Evolutionary conservation across 768 basidiomycete species (phyloP).

Genomic region (Cyclocybe aegerita): DNA sequence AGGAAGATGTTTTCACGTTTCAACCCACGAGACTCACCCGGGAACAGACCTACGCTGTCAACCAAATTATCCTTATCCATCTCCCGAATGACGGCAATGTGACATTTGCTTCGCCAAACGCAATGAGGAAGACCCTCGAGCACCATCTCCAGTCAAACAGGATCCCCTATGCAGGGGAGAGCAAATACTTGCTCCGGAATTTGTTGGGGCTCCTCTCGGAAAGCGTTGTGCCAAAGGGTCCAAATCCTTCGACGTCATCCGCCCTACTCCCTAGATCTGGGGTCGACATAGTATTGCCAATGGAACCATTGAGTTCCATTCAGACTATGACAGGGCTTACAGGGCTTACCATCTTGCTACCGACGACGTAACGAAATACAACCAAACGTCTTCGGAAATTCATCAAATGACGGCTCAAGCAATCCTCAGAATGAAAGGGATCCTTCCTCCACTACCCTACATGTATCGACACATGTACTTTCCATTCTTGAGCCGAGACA

Average conservation of each 20-base stretch:
- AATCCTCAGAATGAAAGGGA: not conserved
- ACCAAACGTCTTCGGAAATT: constrained; percentile 1
- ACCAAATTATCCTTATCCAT: constrained; percentile 14
- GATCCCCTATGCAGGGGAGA: not conserved
- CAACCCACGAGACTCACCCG: constrained; percentile 19
- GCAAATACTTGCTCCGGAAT: constrained; percentile 3
- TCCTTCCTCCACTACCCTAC: not conserved
- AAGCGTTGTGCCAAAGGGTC: no score
- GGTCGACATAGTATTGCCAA: not conserved
- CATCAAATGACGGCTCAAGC: constrained; percentile 2
- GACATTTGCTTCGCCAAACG: constrained; percentile 13
- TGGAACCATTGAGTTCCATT: constrained; percentile 1
- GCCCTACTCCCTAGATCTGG: not conserved
- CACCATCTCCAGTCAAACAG: constrained; percentile 1
- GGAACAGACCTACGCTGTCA: constrained; percentile 17
- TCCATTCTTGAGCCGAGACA: not conserved
- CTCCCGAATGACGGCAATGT: constrained; percentile 10
- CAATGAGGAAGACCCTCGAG: constrained; percentile 7
- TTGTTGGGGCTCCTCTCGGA: not conserved
- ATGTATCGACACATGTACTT: not conserved
- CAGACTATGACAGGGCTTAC: constrained; percentile 6
- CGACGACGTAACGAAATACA: constrained; percentile 1
- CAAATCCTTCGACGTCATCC: not conserved
- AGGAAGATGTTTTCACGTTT: constrained; percentile 20
- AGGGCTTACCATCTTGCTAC: not conserved